phyloP scores from a whole-genome alignment of 257 asterid species.

The Solanum lycopersicoides region DNA sequence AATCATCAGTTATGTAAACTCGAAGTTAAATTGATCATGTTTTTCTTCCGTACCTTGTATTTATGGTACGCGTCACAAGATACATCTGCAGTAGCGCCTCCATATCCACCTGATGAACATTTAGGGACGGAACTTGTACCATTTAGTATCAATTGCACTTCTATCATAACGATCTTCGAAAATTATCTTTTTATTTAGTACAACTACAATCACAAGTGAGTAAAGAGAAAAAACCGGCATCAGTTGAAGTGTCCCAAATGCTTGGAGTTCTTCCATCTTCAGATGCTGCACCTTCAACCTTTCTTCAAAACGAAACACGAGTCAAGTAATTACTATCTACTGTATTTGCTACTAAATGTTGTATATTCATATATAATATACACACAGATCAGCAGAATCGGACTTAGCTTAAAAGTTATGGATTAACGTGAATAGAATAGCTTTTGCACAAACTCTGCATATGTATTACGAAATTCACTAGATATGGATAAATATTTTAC shows the following conservation, averaged over 20 bases:
- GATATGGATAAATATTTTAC: background rate
- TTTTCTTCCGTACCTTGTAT: slow-evolving; percentile 9
- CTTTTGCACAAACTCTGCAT: background rate
- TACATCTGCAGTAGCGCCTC: slow-evolving; percentile 12
- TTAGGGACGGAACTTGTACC: no score
- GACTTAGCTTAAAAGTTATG: background rate
- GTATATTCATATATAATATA: no score
- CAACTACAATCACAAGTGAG: background rate
- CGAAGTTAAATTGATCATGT: background rate
- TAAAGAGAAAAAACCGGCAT: slow-evolving; percentile 18
- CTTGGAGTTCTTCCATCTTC: slow-evolving; percentile 39
- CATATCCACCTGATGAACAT: background rate
- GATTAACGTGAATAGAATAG: background rate
- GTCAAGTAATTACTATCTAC: background rate
- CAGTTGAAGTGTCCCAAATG: slow-evolving; percentile 39
- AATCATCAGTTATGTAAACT: background rate
- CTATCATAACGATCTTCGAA: background rate
- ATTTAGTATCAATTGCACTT: background rate
- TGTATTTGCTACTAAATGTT: background rate
- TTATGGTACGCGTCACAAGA: slow-evolving; percentile 25
- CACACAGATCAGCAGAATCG: no score
- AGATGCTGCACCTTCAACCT: slow-evolving; percentile 36
- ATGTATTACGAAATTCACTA: background rate
- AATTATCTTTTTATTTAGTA: background rate
- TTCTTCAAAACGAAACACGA: background rate